A percentile compares a stretch with the other conserved stretches of the same genome.
phyloP scores from a whole-genome alignment of 345 rosid genomes.

The Gossypium arboreum region DNA sequence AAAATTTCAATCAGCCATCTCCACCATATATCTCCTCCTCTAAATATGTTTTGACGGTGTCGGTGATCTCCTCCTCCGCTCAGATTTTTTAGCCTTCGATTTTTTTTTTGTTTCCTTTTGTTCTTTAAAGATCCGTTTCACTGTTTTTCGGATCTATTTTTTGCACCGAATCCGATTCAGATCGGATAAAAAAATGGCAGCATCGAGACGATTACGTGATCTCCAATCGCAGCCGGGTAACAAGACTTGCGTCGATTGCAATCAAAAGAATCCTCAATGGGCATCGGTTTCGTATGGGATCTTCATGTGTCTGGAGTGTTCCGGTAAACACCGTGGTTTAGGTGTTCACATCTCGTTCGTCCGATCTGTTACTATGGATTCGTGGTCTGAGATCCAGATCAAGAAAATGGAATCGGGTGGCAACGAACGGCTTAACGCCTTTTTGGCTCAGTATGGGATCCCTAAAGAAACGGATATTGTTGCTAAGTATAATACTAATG shows the following conservation, averaged over 20 bases:
- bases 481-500: conserved; percentile 76
- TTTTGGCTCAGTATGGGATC: conserved; percentile 65
- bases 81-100: not conserved
- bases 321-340: conserved; percentile 96
- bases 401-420: conserved; percentile 97
- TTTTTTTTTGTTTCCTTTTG: not conserved
- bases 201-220: conserved; percentile 70
- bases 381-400: conserved; percentile 99
- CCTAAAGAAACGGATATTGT: conserved; percentile 76
- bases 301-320: conserved; percentile 99
- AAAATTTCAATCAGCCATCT: not conserved
- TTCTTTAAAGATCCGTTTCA: not conserved
- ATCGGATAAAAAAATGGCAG: conserved; percentile 50
- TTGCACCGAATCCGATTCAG: conserved; percentile 17
- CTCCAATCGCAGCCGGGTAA: conserved; percentile 83
- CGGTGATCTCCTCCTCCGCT: not conserved
- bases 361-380: conserved; percentile 98
- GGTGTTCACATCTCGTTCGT: conserved; percentile 99
- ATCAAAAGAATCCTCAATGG: conserved; percentile 99
- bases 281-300: conserved; percentile 97
- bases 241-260: conserved; percentile 90
- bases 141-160: not conserved
- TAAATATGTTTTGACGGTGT: conserved; percentile 8
- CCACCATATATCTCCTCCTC: not conserved
- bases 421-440: conserved; percentile 72